phyloP scores from a whole-genome alignment of 352 stramenopile species.

The Globisporangium cylindrosporum region DNA sequence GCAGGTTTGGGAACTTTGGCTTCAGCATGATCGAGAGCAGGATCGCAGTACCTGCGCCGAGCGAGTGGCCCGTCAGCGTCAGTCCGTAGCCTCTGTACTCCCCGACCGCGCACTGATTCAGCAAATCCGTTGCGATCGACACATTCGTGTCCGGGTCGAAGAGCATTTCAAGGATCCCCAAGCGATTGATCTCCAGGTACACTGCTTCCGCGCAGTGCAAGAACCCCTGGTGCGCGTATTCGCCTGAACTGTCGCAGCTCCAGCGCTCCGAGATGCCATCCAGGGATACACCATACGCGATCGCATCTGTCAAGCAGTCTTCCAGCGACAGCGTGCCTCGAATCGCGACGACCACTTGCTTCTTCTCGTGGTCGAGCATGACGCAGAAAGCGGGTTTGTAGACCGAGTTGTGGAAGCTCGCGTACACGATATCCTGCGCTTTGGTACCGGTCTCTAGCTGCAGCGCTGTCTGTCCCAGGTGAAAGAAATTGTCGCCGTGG shows the following conservation, averaged over 20 bases:
- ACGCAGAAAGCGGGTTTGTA: conserved; percentile 82
- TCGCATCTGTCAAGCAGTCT: conserved; percentile 85
- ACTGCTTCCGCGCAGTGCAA: conserved; percentile 71
- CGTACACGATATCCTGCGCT: conserved; percentile 77
- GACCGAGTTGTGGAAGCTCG: conserved; percentile 76
- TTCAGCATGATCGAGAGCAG: conserved; percentile 76
- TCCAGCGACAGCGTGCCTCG: conserved; percentile 83
- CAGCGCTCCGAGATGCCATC: conserved; percentile 63
- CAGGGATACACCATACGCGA: conserved; percentile 79
- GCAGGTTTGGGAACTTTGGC: conserved; percentile 74
- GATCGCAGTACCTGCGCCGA: conserved; percentile 70
- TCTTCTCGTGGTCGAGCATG: conserved; percentile 67
- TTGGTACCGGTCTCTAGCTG: conserved; percentile 71
- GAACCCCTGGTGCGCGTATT: conserved; percentile 84
- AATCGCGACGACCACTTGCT: conserved; percentile 78
- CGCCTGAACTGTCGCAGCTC: conserved; percentile 61
- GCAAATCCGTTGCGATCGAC: conserved; percentile 38
- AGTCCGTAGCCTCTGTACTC: conserved; percentile 72
- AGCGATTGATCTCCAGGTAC: conserved; percentile 68
- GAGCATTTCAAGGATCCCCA: conserved; percentile 84
- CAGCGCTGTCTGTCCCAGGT: conserved; percentile 72
- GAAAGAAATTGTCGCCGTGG: conserved; percentile 85
- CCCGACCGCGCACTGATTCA: conserved; percentile 63
- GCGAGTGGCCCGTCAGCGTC: conserved; percentile 78
- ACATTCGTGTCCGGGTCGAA: conserved; percentile 58